Conservation (phyloP, 352 stramenopile species). For the Pythium brachiatum region DNA sequence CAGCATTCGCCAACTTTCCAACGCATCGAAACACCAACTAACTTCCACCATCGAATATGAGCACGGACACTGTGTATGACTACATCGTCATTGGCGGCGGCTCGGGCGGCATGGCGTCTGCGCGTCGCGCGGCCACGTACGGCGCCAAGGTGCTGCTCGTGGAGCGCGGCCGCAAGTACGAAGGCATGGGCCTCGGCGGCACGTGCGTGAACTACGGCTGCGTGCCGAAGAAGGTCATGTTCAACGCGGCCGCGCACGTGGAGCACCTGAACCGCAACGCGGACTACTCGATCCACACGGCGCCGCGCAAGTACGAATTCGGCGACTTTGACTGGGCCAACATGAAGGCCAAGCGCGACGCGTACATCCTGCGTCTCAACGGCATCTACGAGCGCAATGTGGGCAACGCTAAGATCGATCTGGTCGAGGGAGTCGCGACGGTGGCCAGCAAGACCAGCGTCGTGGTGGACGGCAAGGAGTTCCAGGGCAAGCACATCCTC, state of each 20-base stretch:
- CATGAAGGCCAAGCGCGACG: slow-evolving; percentile 93
- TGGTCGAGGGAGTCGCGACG: slow-evolving; percentile 87
- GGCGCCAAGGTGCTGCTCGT: slow-evolving; percentile 95
- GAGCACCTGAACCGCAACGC: slow-evolving; percentile 64
- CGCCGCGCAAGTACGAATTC: slow-evolving; percentile 42
- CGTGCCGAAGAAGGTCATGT: slow-evolving; percentile 99
- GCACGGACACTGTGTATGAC: slow-evolving; percentile 71
- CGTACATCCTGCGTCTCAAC: slow-evolving; percentile 95
- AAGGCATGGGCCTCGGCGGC: slow-evolving; percentile 83
- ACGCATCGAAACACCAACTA: neutral
- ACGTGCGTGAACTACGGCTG: slow-evolving; percentile 99
- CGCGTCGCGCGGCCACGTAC: slow-evolving; percentile 89
- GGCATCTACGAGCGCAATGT: slow-evolving; percentile 95
- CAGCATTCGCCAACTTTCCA: slow-evolving; percentile 6
- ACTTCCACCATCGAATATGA: slow-evolving; percentile 22
- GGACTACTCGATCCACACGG: slow-evolving; percentile 71
- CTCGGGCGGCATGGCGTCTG: slow-evolving; percentile 90
- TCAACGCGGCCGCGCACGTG: slow-evolving; percentile 83
- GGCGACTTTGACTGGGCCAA: slow-evolving; percentile 88
- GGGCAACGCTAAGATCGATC: slow-evolving; percentile 86
- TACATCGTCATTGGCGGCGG: slow-evolving; percentile 92
- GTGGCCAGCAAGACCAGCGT: slow-evolving; percentile 79
- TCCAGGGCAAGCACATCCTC: slow-evolving; percentile 92
- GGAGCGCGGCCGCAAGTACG: slow-evolving; percentile 72
- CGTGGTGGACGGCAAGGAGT: slow-evolving; percentile 66